Base-by-base conservation (phyloP, 2,329 filamentous ascomycete species). In the Trichoderma sp. region DNA sequence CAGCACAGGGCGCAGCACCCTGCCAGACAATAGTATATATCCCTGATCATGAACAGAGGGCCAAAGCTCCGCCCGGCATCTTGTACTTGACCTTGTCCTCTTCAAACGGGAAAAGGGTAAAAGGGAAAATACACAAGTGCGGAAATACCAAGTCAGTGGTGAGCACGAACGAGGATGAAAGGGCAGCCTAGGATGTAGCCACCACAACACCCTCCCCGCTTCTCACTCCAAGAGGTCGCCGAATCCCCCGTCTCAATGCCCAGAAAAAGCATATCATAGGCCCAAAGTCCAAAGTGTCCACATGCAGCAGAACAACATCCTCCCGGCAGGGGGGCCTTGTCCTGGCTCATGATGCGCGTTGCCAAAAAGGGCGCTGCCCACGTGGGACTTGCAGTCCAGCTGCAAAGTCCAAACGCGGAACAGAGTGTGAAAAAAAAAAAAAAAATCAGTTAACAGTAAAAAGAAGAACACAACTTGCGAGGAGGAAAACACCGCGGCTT, bases 351-450 rank as follows among this genome's bases (percentile, higher is more conserved):
- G 73, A 69, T 74, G 73, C 73, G 74, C 68, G 70, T 57, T 69
- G 73, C 73, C 72, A 22, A 66, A 74, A 75, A 73, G 29, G 61
- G 69, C 71, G 70, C 69, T 67, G 72, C 70, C 75, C 75, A 76
- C 74, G 75, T 76, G 75, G 75, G 73, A 71, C 71, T 69, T 76
- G 75, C 74, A 76, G 73, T 68, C 19, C 50, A 64, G 50, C 60
- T 25, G 7, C 60, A 52, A 63, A 63, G 12, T 29, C 35, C 12
- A 13, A 42, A 60, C 39, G 27, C 37, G 19, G 19, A 19, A 45
- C 42, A 59, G 29, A 64, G 39, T 32, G 39, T 65, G 39, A 54
- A 52, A n/a, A n/a, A n/a, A n/a, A n/a, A n/a, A n/a, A n/a, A n/a
- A n/a, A n/a, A 56, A 22, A 13, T 22, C 53, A 37, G 42, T 4